Percentiles rank a stretch among this genome's conserved stretches.
phyloP scores from a whole-genome alignment of 805 yeast genomes.

The Yarrowia phangngaensis region DNA sequence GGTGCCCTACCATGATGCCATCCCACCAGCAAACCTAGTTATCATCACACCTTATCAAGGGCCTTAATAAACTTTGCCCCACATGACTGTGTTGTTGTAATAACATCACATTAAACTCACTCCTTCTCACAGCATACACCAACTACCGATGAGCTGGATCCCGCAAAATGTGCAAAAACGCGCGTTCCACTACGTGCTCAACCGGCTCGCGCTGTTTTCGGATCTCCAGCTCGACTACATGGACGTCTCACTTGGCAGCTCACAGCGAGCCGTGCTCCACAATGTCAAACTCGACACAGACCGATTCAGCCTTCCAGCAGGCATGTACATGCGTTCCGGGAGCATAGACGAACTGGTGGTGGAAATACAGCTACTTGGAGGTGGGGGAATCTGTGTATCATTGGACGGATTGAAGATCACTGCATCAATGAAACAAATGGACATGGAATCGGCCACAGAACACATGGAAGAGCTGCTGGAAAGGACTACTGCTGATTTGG shows the following conservation, averaged over 20 bases:
- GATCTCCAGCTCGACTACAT: constrained; percentile 75
- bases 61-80: constrained; percentile 18
- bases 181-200: constrained; percentile 70
- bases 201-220: constrained; percentile 76
- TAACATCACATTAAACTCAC: not conserved
- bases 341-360: constrained; percentile 52
- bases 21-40: constrained; percentile 7
- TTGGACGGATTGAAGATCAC: constrained; percentile 54
- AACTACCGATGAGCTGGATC: constrained; percentile 50
- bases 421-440: constrained; percentile 37
- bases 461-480: constrained; percentile 24
- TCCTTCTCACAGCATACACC: not conserved
- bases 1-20: not conserved
- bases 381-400: constrained; percentile 57
- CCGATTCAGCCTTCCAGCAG: constrained; percentile 57
- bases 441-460: constrained; percentile 37
- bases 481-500: constrained; percentile 19
- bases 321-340: constrained; percentile 55
- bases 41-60: constrained; percentile 14
- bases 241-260: constrained; percentile 70
- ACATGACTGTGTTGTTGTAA: constrained; percentile 15
- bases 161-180: constrained; percentile 83
- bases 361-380: constrained; percentile 63
- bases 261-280: constrained; percentile 41
- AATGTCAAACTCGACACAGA: constrained; percentile 72